phyloP scores from a whole-genome alignment of 176 grass and related monocot genomes.

The Raddia guianensis region DNA sequence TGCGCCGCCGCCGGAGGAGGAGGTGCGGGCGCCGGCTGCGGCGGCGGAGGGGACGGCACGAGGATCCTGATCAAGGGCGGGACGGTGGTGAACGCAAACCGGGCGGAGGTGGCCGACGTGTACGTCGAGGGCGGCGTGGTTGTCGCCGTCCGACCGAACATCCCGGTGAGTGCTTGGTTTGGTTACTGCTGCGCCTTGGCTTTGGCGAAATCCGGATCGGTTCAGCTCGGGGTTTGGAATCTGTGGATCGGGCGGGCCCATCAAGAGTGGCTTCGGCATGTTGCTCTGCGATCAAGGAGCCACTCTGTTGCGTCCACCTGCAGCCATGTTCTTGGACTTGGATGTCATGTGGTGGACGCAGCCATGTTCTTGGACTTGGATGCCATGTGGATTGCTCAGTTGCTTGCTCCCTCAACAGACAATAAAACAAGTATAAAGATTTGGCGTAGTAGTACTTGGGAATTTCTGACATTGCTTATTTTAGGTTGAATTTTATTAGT shows the following conservation, averaged over 20 bases:
- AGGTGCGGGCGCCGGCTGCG: conserved; percentile 18
- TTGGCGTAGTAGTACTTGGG: not conserved
- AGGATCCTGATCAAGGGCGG: conserved; percentile 94
- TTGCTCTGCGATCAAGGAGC: not conserved
- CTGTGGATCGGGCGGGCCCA: not conserved
- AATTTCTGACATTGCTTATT: conserved; percentile 16
- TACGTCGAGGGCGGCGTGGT: conserved; percentile 90
- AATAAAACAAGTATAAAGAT: not conserved
- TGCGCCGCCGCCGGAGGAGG: conserved; percentile 47
- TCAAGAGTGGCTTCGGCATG: not conserved
- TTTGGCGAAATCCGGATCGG: conserved; percentile 5
- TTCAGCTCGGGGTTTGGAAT: not conserved
- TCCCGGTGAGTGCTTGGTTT: conserved; percentile 54
- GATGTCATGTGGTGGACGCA: conserved; percentile 30
- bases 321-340: not conserved
- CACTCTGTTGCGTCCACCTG: conserved; percentile 13
- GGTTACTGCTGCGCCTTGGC: not conserved
- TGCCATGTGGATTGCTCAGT: conserved; percentile 16
- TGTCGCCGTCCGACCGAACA: conserved; percentile 71
- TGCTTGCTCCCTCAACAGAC: not conserved
- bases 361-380: not conserved
- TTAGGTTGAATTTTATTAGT: not conserved
- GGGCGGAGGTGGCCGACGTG: conserved; percentile 76
- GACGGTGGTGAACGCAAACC: conserved; percentile 93
- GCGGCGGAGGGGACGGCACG: conserved; percentile 44